These are phyloP conservation scores for Neopestalotiopsis sp. DNA, from an alignment of 2,329 filamentous ascomycete genomes.

Conservation along the genomic window DNA sequence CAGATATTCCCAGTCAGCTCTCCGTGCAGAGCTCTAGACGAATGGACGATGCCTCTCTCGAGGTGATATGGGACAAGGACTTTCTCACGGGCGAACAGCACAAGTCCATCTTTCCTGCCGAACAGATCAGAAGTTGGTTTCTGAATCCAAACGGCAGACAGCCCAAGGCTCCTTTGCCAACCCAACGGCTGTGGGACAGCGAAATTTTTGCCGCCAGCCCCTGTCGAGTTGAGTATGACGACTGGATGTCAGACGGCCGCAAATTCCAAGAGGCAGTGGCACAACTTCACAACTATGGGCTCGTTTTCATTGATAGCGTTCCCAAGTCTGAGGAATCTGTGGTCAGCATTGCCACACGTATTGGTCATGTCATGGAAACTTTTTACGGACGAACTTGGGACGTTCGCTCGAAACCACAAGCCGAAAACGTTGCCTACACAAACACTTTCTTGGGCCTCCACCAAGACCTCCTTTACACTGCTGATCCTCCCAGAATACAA, in stretches of 20 bases:
- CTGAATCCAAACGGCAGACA: conserved; percentile 3
- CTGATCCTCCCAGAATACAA: conserved; percentile 80
- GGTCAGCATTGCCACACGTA: conserved; percentile 69
- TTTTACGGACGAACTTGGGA: conserved; percentile 95
- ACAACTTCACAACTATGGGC: conserved; percentile 69
- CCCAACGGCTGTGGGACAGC: conserved; percentile 48
- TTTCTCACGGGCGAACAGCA: conserved; percentile 37
- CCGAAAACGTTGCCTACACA: conserved; percentile 94
- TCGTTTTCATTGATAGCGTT: conserved; percentile 79
- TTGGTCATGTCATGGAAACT: conserved; percentile 82
- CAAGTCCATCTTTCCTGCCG: conserved; percentile 40
- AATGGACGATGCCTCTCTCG: conserved; percentile 49
- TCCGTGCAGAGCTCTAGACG: conserved; percentile 44
- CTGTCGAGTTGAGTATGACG: conserved; percentile 68
- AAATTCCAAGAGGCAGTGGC: conserved; percentile 67
- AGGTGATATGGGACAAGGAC: conserved; percentile 65
- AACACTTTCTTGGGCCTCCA: conserved; percentile 83
- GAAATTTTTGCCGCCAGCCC: conserved; percentile 46
- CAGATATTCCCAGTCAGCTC: conserved; percentile 59
- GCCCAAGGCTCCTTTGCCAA: neutral
- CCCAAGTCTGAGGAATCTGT: conserved; percentile 72
- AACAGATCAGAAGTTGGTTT: conserved; percentile 28
- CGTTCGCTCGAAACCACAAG: conserved; percentile 79
- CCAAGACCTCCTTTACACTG: conserved; percentile 91
- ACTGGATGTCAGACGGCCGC: conserved; percentile 69